Evolutionary conservation across 1,139 yeast genomes (phyloP), one percentile per base, ranked within the genome.

Genomic region (Pichiaceae sp.): DNA sequence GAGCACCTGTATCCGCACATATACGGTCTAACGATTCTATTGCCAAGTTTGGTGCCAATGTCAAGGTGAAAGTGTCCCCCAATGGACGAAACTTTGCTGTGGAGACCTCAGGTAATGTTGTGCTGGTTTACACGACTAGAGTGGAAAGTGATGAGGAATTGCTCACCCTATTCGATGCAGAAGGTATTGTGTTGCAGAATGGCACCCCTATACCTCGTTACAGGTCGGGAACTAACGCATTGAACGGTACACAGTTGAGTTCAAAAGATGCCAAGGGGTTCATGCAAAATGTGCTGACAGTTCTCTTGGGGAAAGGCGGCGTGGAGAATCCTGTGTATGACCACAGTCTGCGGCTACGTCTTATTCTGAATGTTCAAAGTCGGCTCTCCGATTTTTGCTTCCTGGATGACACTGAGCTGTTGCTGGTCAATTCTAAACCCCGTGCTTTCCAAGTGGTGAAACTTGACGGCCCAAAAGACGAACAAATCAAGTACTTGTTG

Each of bases 291-390:
- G 45, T 57, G 9, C 39, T 58, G 18, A 47, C 41, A 28, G 49
- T 47, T 5, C 39, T 57, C n/a, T 40, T 56, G 28, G 44, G 46
- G 17, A 37, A 41, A 3, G 42, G 40, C 25, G 42, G 42, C n/a
- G 36, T 38, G 25, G 56, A 51, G 39, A 32, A 33, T 4, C 60
- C 60, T 7, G 48, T 53, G 32, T 41, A 44, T 32, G 63, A 60
- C 39, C 40, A 47, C 21, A 56, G 60, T 3, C 52, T 72, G 18
- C 54, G 72, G 17, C 55, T 71, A 30, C 65, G 64, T 43, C 52
- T 70, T 21, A 65, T 71, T 7, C 47, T 71, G 20, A 69, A 68
- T 44, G 62, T 71, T 39, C 68, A 67, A 26, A 58, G 62, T 42
- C 58, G 60, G 0, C 52, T 70, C 28, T 37, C 57, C 5, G 70